Percentiles rank a stretch among this genome's conserved stretches.
phyloP scores from a whole-genome alignment of 1,139 yeast species.

The Hansenula lynferdii region DNA sequence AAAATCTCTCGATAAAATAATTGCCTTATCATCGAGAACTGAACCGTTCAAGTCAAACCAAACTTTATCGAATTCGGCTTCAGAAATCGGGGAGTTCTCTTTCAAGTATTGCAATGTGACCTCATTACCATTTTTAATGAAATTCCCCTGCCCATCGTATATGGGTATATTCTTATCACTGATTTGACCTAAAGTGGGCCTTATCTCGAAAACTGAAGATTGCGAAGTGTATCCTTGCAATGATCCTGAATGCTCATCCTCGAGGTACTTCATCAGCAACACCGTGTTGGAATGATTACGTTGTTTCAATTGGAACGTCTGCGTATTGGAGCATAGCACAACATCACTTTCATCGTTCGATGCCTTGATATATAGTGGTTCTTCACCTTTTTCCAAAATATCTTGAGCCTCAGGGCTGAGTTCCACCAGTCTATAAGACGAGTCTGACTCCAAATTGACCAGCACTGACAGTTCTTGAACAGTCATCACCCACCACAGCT shows the following conservation, averaged over 20 bases:
- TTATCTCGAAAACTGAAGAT: slow-evolving; percentile 48
- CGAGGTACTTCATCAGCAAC: slow-evolving; percentile 42
- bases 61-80: slow-evolving; percentile 40
- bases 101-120: slow-evolving; percentile 36
- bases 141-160: slow-evolving; percentile 35
- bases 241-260: slow-evolving; percentile 19
- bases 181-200: slow-evolving; percentile 37
- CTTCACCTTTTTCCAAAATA: slow-evolving; percentile 32
- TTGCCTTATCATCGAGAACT: slow-evolving; percentile 37
- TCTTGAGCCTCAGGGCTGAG: slow-evolving; percentile 50
- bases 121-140: slow-evolving; percentile 5
- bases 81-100: slow-evolving; percentile 51
- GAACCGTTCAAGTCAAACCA: slow-evolving; percentile 62
- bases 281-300: slow-evolving; percentile 87
- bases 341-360: slow-evolving; percentile 37
- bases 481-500: no score
- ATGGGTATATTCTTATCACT: slow-evolving; percentile 42
- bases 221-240: slow-evolving; percentile 39
- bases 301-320: slow-evolving; percentile 66
- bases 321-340: slow-evolving; percentile 52
- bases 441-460: slow-evolving; percentile 22
- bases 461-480: no score
- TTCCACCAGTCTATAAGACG: slow-evolving; percentile 52
- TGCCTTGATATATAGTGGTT: slow-evolving; percentile 44
- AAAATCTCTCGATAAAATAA: slow-evolving; percentile 32